Conservation (phyloP, 2,329 filamentous ascomycete species). For the Periconia digitata region DNA sequence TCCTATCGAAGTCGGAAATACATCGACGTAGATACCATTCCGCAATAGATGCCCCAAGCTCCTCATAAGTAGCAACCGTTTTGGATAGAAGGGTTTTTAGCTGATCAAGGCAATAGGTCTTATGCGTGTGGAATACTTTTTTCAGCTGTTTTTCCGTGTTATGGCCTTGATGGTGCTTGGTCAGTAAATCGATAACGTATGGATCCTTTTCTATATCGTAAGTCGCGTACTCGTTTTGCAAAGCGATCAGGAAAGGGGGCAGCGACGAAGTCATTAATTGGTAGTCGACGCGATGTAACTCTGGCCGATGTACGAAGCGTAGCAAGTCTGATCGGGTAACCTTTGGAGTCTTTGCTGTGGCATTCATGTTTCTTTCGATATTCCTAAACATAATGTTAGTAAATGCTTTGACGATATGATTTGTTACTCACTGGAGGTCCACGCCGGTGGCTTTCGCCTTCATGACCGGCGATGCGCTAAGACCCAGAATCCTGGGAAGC, state of each 20-base stretch:
- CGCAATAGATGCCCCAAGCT: constrained; percentile 42
- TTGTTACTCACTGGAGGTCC: constrained; percentile 49
- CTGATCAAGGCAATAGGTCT: constrained; percentile 46
- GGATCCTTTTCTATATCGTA: constrained; percentile 45
- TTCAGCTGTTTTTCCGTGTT: constrained; percentile 26
- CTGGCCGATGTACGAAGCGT: constrained; percentile 67
- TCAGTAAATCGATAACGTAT: constrained; percentile 38
- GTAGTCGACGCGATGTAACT: constrained; percentile 48
- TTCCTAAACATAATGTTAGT: constrained; percentile 28
- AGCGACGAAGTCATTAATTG: constrained; percentile 15
- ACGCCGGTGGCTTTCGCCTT: constrained; percentile 55
- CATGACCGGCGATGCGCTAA: constrained; percentile 79
- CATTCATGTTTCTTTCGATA: constrained; percentile 71
- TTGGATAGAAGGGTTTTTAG: constrained; percentile 37
- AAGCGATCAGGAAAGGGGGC: constrained; percentile 17
- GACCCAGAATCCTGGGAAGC: constrained; percentile 70
- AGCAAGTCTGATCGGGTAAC: constrained; percentile 69
- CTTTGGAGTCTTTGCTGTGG: constrained; percentile 69
- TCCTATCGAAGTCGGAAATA: constrained; percentile 29
- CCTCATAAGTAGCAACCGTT: constrained; percentile 34
- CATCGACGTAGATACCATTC: constrained; percentile 45
- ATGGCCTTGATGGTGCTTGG: constrained; percentile 21
- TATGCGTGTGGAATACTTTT: constrained; percentile 29
- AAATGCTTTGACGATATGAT: constrained; percentile 13
- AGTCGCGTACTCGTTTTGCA: constrained; percentile 17